Base-by-base conservation (phyloP, 352 stramenopile species). In the Stephanocyclus meneghinianus region DNA sequence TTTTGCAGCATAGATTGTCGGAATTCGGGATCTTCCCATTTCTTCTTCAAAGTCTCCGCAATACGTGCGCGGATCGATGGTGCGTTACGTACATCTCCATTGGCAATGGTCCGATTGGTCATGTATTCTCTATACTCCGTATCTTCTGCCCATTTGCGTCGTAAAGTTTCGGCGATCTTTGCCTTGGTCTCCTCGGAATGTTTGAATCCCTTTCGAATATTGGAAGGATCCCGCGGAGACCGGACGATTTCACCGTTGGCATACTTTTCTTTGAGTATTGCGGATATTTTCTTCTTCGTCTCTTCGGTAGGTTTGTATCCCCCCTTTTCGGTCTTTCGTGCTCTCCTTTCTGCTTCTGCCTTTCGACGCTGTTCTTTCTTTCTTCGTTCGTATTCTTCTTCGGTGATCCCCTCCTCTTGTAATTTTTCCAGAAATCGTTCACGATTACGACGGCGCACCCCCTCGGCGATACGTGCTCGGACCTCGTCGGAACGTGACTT, bases 11-110 rank as follows among this genome's bases (percentile, higher is more conserved):
- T 91, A 6, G 48, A 56, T 26, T 48, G 48, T 35, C 87, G 77
- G 53, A 91, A 92, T 74, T 90, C 84, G 10, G 80, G 80, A 82
- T 92, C 81, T 57, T 86, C 32, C 87, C 87, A 92, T 63, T 87
- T 87, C 37, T 86, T 83, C 48, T 89, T 89, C 0, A 92, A 75
- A 5, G 80, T 89, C 62, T 85, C 57, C 13, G 78, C 78, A 59
- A 92, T 90, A 26, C 78, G 80, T 64, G 79, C 67, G 0, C 84
- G 71, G 7, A 76, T 63, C 51, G 51, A 81, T 57, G n/a, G 3
- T 13, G 44, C 35, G 30, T 78, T 60, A 11, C 61, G 21, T 67
- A 60, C 73, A 8, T n/a, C 50, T 11, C 18, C 42, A 26, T 61
- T 35, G 68, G 30, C 74, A 21, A 78, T 63, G 26, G 78, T 78